A percentile compares a stretch with the other conserved stretches of the same genome.
These are phyloP conservation scores for Vitis hybrid DNA, from an alignment of 177 flowering plant species.

Conservation along the genomic window DNA sequence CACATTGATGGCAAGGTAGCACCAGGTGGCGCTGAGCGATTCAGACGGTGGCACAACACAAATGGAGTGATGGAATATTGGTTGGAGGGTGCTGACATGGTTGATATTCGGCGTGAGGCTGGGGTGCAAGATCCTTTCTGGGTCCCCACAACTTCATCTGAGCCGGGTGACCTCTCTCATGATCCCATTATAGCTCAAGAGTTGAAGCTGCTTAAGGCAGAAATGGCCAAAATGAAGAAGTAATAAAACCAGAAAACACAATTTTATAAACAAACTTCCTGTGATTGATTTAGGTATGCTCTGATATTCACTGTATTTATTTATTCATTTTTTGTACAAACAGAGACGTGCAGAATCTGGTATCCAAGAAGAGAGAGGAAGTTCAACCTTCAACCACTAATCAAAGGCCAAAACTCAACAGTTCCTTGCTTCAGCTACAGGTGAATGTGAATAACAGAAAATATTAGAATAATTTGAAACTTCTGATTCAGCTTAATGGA, in stretches of 20 bases:
- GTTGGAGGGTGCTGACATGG: conserved; percentile 80
- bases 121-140: conserved; percentile 73
- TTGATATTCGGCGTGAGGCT: conserved; percentile 61
- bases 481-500: neutral
- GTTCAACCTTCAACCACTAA: conserved; percentile 16
- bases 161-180: conserved; percentile 42
- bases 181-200: conserved; percentile 48
- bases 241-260: conserved; percentile 5
- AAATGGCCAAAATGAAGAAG: conserved; percentile 57
- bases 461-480: no score
- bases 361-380: conserved; percentile 21
- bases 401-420: conserved; percentile 8
- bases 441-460: no score
- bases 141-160: conserved; percentile 73
- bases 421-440: conserved; percentile 5
- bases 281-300: neutral
- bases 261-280: neutral
- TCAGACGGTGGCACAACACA: conserved; percentile 76
- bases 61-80: conserved; percentile 95
- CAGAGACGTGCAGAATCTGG: conserved; percentile 27
- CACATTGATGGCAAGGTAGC: conserved; percentile 84
- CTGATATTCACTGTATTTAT: no score
- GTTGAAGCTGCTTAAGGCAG: conserved; percentile 49
- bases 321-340: neutral
- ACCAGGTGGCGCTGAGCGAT: conserved; percentile 67